Base-by-base conservation (phyloP, 768 basidiomycete species). In the Pholiota molesta region DNA sequence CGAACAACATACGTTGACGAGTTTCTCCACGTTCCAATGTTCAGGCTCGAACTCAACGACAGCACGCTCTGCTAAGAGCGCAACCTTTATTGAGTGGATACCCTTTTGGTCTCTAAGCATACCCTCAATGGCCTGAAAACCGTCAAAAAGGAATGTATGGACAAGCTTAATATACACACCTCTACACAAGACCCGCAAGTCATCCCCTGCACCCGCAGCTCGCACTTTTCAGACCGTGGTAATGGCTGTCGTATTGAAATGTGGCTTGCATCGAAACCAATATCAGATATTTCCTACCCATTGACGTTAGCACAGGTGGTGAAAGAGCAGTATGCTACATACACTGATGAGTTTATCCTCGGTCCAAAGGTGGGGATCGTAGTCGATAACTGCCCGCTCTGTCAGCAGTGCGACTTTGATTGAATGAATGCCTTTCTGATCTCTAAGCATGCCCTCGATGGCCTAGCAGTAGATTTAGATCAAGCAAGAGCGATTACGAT, bases 351-450 rank as follows among this genome's bases (percentile, higher is more conserved):
- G 83, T 73, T 91, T 94, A 52, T 88, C 91, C 7, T 86, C 75
- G 35, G 82, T 84, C 97, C 97, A 99, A 17, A 78, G 69, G 0
- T 77, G 69, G 1, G 92, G 86, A 69, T 99, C 95, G 68, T 91
- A 99, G 72, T 97, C 94, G 65, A 99, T 79, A 49, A 94, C 84
- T 5, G 90, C 97, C 13, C 97, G 88, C 73, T 99, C 97, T 9
- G 97, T 94, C 23, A 99, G 83, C n/a, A 99, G 83, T 29, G 96
- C 95, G 19, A 99, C 95, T 71, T 95, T 94, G 63, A 97, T 77
- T 9, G 89, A 92, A 64, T 87, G 77, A 55, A 99, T 95, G 19
- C 97, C 97, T 17, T 86, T 78, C 73, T 96, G 93, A 17, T 79
- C 80, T 69, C 88, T 80, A 21, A 97, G 83, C 80, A 91, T 90